Evolutionary conservation across 305 asterid genomes (phyloP).

Genomic region (Solanum chacoense): DNA sequence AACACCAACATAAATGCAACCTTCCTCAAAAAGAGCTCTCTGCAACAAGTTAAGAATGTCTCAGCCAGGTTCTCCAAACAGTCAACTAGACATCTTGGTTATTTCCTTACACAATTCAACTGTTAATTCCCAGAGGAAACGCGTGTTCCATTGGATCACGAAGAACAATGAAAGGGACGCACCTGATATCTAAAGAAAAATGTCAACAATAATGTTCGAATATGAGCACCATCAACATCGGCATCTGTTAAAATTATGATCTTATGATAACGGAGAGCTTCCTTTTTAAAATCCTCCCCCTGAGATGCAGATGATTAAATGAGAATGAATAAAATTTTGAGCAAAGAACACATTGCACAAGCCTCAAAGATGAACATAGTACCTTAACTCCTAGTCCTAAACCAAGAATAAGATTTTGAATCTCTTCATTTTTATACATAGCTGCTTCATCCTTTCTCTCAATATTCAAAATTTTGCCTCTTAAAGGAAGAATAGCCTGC

Average conservation of each 20-base stretch:
- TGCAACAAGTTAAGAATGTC: slow-evolving; percentile 28
- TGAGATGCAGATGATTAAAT: slow-evolving; percentile 25
- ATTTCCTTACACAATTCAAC: neutral
- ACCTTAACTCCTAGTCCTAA: slow-evolving; percentile 99
- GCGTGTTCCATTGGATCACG: neutral
- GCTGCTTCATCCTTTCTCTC: slow-evolving; percentile 97
- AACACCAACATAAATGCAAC: slow-evolving; percentile 92
- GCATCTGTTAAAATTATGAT: slow-evolving; percentile 96
- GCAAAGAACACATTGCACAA: neutral
- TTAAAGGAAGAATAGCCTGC: slow-evolving; percentile 95
- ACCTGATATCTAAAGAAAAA: slow-evolving; percentile 97
- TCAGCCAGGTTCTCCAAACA: slow-evolving; percentile 10
- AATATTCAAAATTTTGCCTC: slow-evolving; percentile 94
- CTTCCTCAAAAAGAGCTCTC: slow-evolving; percentile 92
- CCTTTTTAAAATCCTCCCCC: slow-evolving; percentile 95
- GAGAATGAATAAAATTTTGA: neutral
- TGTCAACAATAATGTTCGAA: slow-evolving; percentile 78
- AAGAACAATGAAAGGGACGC: slow-evolving; percentile 6
- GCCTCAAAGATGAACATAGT: neutral
- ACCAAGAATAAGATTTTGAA: slow-evolving; percentile 93
- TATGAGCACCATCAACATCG: slow-evolving; percentile 98
- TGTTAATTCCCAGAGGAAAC: neutral
- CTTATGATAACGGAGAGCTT: slow-evolving; percentile 92
- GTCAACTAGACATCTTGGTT: neutral
- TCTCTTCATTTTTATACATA: slow-evolving; percentile 95